Evolutionary conservation across 2,329 filamentous ascomycete species (phyloP).

Genomic region (Aspergillus floridensis): DNA sequence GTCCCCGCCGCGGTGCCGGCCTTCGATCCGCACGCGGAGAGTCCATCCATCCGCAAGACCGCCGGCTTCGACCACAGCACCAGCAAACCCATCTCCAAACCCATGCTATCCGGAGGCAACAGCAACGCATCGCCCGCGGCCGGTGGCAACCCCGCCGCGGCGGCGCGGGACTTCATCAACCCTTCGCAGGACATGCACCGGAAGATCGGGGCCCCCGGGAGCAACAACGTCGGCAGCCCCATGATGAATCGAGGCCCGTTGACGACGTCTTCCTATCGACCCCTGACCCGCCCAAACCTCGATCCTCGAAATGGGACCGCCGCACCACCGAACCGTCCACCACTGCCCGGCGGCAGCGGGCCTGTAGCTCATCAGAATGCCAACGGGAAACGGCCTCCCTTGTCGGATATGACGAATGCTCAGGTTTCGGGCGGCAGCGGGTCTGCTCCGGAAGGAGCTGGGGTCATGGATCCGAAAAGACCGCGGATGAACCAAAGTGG

Average conservation of each 20-base stretch:
- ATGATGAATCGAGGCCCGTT: constrained; percentile 32
- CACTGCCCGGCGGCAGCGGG: constrained; percentile 11
- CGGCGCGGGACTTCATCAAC: constrained; percentile 34
- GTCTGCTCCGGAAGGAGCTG: constrained; percentile 19
- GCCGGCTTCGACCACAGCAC: constrained; percentile 79
- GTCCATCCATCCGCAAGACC: constrained; percentile 84
- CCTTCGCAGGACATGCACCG: constrained; percentile 36
- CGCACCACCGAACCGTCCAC: constrained; percentile 5
- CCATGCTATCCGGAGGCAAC: constrained; percentile 28
- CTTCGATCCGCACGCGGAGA: constrained; percentile 74
- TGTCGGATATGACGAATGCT: constrained; percentile 47
- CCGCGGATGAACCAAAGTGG: constrained; percentile 25
- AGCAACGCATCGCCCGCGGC: constrained; percentile 27
- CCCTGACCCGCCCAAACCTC: constrained; percentile 44
- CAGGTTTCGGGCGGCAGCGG: constrained; percentile 20
- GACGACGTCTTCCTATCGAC: constrained; percentile 43
- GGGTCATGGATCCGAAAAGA: constrained; percentile 33
- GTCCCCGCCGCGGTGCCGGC: constrained; percentile 48
- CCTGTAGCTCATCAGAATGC: constrained; percentile 29
- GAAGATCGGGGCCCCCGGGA: constrained; percentile 35
- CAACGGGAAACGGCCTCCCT: constrained; percentile 44
- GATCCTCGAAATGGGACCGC: constrained; percentile 26
- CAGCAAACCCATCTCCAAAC: constrained; percentile 67
- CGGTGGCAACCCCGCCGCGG: constrained; percentile 19
- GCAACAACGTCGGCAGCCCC: constrained; percentile 29